Conservation (phyloP, 441 rosid genomes). For the Flueggea neowawraea region DNA sequence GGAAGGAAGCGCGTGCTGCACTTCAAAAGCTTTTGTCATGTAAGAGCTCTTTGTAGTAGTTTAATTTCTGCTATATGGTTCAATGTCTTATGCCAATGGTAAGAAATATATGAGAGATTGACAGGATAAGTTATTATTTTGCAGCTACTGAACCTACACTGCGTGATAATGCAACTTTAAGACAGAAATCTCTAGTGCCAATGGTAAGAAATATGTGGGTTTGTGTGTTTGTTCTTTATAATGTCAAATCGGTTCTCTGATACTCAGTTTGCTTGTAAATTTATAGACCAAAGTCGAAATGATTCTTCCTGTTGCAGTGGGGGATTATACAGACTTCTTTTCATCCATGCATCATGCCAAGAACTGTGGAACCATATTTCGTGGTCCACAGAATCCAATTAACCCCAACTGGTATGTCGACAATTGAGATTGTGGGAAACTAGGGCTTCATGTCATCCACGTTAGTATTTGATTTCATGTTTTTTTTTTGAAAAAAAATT, state of each 20-base stretch:
- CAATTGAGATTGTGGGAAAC: slow-evolving; percentile 9
- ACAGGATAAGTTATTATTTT: slow-evolving; percentile 8
- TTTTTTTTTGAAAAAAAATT: slow-evolving; percentile 4
- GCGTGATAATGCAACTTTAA: slow-evolving; percentile 65
- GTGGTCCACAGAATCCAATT: slow-evolving; percentile 78
- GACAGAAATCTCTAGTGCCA: slow-evolving; percentile 53
- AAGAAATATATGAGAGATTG: neutral
- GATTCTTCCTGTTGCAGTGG: slow-evolving; percentile 81
- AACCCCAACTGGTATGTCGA: slow-evolving; percentile 61
- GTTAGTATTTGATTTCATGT: no score
- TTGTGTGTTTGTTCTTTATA: no score
- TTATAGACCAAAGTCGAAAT: slow-evolving; percentile 67
- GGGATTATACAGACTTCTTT: slow-evolving; percentile 96
- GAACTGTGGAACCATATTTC: slow-evolving; percentile 88
- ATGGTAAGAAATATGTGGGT: slow-evolving; percentile 32
- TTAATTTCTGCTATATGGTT: neutral
- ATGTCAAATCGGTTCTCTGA: neutral
- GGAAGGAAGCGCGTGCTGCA: slow-evolving; percentile 92
- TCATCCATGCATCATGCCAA: slow-evolving; percentile 91
- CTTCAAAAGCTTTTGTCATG: slow-evolving; percentile 79
- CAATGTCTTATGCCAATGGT: neutral
- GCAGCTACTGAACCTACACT: slow-evolving; percentile 61
- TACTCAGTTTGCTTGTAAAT: slow-evolving; percentile 10
- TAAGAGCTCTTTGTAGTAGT: slow-evolving; percentile 6
- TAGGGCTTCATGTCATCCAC: slow-evolving; percentile 4